Conservation (phyloP, 345 rosid species). For the Salix arbutifolia region DNA sequence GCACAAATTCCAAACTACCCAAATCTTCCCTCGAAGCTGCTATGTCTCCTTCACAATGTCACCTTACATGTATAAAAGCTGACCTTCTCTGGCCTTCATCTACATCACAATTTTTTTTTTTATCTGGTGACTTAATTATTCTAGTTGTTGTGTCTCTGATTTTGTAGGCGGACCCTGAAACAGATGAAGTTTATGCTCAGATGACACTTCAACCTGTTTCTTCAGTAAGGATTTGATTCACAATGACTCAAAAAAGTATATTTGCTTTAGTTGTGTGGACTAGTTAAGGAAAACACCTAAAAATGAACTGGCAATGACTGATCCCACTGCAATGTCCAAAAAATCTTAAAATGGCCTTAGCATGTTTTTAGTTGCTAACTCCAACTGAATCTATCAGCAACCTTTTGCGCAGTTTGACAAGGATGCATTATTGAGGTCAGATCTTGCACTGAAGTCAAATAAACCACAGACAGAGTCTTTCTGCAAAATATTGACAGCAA, state of each 20-base stretch:
- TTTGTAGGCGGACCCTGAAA: slow-evolving; percentile 85
- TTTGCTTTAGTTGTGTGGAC: slow-evolving; percentile 11
- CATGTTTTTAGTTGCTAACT: slow-evolving; percentile 12
- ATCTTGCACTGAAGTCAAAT: slow-evolving; percentile 66
- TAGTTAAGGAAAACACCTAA: slow-evolving; percentile 3
- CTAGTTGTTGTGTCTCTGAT: slow-evolving; percentile 22
- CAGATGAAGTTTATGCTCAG: slow-evolving; percentile 96
- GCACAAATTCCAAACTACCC: slow-evolving; percentile 85
- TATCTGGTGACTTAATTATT: not conserved
- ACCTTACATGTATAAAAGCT: slow-evolving; percentile 62
- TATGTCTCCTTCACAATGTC: slow-evolving; percentile 78
- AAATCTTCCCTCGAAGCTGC: slow-evolving; percentile 78
- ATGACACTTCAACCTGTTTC: slow-evolving; percentile 93
- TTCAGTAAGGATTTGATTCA: slow-evolving; percentile 39
- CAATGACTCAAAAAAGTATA: slow-evolving; percentile 12
- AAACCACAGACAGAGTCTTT: slow-evolving; percentile 80
- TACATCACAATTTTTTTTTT: not conserved
- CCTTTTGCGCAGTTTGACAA: slow-evolving; percentile 76
- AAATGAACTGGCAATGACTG: not conserved
- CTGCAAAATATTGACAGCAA: slow-evolving; percentile 92
- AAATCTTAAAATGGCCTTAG: slow-evolving; percentile 1
- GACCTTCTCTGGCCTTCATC: not conserved
- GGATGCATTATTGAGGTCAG: slow-evolving; percentile 84
- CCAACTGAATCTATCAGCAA: slow-evolving; percentile 23
- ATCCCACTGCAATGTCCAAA: not conserved